Percentiles rank a stretch among this genome's conserved stretches.
Conservation (phyloP, 805 yeast genomes). For the Kazachstania viticola region DNA sequence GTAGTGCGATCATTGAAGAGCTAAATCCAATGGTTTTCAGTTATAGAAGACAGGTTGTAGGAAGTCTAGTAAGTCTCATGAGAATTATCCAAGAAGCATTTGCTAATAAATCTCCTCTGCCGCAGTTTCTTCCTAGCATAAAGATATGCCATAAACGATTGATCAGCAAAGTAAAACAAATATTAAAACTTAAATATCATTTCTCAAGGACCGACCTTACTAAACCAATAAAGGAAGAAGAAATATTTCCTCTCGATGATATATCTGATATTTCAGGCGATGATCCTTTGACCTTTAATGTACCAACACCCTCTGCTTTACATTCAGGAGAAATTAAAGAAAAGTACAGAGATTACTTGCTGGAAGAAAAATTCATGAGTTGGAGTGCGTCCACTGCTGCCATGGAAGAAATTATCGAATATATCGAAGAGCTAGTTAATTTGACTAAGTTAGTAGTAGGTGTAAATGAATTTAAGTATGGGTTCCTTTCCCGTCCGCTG, state of each 20-base stretch:
- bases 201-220: background rate
- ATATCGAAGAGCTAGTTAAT: constrained; percentile 35
- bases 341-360: constrained; percentile 13
- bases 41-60: constrained; percentile 35
- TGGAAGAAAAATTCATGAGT: constrained; percentile 32
- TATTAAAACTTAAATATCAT: constrained; percentile 21
- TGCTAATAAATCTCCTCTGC: constrained; percentile 35
- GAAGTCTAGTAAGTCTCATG: constrained; percentile 29
- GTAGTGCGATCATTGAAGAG: constrained; percentile 37
- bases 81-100: constrained; percentile 35
- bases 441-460: constrained; percentile 36
- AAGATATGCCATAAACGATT: constrained; percentile 37
- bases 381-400: constrained; percentile 45
- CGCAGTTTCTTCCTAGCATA: constrained; percentile 40
- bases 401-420: constrained; percentile 38
- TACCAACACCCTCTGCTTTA: no score
- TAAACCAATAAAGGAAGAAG: background rate
- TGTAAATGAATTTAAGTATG: constrained; percentile 38
- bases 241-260: background rate
- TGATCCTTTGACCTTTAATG: background rate
- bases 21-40: constrained; percentile 30
- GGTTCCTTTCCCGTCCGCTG: constrained; percentile 38
- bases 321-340: background rate
- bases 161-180: constrained; percentile 32
- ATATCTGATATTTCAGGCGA: background rate